A percentile compares a stretch with the other conserved stretches of the same genome.
These are phyloP conservation scores for Delphinella strobiligena DNA, from an alignment of 2,329 filamentous ascomycete species.

Conservation along the genomic window DNA sequence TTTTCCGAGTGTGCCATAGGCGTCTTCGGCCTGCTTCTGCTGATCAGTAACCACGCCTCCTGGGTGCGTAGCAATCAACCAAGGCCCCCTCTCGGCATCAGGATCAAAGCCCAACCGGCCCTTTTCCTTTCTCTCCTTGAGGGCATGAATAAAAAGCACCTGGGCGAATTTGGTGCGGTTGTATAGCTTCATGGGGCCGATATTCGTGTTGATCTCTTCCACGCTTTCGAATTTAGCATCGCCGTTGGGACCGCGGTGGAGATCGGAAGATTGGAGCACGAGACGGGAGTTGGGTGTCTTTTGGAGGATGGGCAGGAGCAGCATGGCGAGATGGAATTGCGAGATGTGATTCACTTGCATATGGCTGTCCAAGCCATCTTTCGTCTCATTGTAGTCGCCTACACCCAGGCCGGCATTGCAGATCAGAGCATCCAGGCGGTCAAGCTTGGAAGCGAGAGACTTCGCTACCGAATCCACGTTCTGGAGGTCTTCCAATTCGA, in stretches of 20 bases:
- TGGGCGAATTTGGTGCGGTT: slow-evolving; percentile 39
- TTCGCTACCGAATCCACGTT: slow-evolving; percentile 35
- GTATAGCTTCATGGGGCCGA: slow-evolving; percentile 37
- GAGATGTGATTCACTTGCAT: slow-evolving; percentile 41
- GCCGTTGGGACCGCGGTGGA: slow-evolving; percentile 31
- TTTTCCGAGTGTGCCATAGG: slow-evolving; percentile 36
- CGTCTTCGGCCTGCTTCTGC: slow-evolving; percentile 36
- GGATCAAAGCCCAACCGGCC: slow-evolving; percentile 24
- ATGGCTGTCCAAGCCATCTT: slow-evolving; percentile 38
- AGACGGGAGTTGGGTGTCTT: slow-evolving; percentile 34
- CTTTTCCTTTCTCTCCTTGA: slow-evolving; percentile 27
- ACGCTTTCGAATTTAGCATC: slow-evolving; percentile 31
- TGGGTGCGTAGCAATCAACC: slow-evolving; percentile 39
- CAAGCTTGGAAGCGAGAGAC: slow-evolving; percentile 28
- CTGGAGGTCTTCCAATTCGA: slow-evolving; percentile 34
- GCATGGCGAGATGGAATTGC: slow-evolving; percentile 37
- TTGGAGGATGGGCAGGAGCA: slow-evolving; percentile 32
- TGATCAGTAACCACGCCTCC: slow-evolving; percentile 38
- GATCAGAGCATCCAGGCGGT: slow-evolving; percentile 34
- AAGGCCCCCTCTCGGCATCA: slow-evolving; percentile 20
- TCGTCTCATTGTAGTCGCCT: slow-evolving; percentile 35
- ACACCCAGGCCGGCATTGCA: slow-evolving; percentile 40
- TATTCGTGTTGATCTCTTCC: slow-evolving; percentile 37
- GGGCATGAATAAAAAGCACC: slow-evolving; percentile 32
- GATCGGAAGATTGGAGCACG: slow-evolving; percentile 38